A percentile compares a stretch with the other conserved stretches of the same genome.
Conservation (phyloP, 228 moss, liverwort and hornwort genomes). For the Sphagnum magellanicum region DNA sequence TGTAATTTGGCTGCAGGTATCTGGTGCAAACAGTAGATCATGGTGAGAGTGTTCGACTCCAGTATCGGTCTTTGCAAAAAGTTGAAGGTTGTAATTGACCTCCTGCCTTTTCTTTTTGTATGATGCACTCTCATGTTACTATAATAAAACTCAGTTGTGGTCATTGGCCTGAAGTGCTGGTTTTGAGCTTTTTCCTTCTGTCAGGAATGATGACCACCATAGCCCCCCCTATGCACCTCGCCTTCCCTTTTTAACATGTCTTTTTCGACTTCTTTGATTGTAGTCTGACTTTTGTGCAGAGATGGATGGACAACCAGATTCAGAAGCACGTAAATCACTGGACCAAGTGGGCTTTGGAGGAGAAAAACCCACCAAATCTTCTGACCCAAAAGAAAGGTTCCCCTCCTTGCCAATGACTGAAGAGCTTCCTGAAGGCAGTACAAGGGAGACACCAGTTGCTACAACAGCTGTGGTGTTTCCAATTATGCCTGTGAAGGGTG, state of each 20-base stretch:
- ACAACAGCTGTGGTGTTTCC: neutral
- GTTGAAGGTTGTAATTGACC: slow-evolving; percentile 20
- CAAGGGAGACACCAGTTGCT: neutral
- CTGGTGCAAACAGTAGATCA: slow-evolving; percentile 42
- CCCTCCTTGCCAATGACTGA: slow-evolving; percentile 7
- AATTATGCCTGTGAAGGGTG: slow-evolving; percentile 10
- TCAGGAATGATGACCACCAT: too few species aligned
- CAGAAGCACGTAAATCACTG: slow-evolving; percentile 10
- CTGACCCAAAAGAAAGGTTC: neutral
- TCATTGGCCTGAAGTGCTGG: too few species aligned
- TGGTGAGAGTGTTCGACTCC: slow-evolving; percentile 43
- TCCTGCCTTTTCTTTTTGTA: too few species aligned
- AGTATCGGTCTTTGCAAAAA: slow-evolving; percentile 52
- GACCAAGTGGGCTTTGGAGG: slow-evolving; percentile 15
- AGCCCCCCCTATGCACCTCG: too few species aligned
- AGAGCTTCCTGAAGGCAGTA: slow-evolving; percentile 3
- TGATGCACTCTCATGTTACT: too few species aligned
- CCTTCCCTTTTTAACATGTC: too few species aligned
- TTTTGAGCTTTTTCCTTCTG: too few species aligned
- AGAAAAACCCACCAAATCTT: neutral
- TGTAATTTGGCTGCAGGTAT: slow-evolving; percentile 21
- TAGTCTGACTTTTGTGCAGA: slow-evolving; percentile 13
- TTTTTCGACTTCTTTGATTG: too few species aligned
- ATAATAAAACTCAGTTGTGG: too few species aligned
- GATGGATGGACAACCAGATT: slow-evolving; percentile 12